Percentiles rank a stretch among this genome's conserved stretches.
Conservation (phyloP, 176 grass and related monocot genomes). For the Eragrostis nindensis region DNA sequence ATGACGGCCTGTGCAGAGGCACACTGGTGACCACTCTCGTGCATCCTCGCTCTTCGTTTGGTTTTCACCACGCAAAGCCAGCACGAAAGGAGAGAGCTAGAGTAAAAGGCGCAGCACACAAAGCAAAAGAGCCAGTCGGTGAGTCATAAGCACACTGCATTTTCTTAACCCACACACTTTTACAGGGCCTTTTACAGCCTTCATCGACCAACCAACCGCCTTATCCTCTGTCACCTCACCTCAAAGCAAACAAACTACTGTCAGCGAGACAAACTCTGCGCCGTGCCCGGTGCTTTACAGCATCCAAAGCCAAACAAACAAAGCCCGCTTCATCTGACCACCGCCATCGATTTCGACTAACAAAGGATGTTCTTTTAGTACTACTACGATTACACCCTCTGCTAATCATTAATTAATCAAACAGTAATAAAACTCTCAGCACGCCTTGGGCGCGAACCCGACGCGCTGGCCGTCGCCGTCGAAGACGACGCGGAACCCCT, state of each 20-base stretch:
- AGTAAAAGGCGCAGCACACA: too few relatives aligned
- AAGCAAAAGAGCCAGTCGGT: too few relatives aligned
- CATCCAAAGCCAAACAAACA: slow-evolving; percentile 34
- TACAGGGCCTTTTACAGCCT: slow-evolving; percentile 36
- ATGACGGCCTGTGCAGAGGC: background rate
- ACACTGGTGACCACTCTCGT: too few relatives aligned
- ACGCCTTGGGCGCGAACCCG: slow-evolving; percentile 71
- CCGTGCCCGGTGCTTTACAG: slow-evolving; percentile 1
- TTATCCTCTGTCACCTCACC: slow-evolving; percentile 23
- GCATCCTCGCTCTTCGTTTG: too few relatives aligned
- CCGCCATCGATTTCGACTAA: slow-evolving; percentile 42
- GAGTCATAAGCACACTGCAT: too few relatives aligned
- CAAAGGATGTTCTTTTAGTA: background rate
- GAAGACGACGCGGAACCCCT: slow-evolving; percentile 91
- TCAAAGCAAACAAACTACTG: background rate
- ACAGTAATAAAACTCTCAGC: background rate
- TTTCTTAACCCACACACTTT: slow-evolving; percentile 28
- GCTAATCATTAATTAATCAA: background rate
- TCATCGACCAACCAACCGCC: background rate
- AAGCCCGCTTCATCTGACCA: background rate
- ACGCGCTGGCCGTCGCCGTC: slow-evolving; percentile 63
- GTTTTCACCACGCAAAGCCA: background rate
- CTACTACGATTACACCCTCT: background rate
- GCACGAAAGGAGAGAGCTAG: background rate
- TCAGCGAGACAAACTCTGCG: slow-evolving; percentile 10